These are phyloP conservation scores for Teunomyces gatunensis DNA, from an alignment of 805 yeast genomes.

Conservation along the genomic window DNA sequence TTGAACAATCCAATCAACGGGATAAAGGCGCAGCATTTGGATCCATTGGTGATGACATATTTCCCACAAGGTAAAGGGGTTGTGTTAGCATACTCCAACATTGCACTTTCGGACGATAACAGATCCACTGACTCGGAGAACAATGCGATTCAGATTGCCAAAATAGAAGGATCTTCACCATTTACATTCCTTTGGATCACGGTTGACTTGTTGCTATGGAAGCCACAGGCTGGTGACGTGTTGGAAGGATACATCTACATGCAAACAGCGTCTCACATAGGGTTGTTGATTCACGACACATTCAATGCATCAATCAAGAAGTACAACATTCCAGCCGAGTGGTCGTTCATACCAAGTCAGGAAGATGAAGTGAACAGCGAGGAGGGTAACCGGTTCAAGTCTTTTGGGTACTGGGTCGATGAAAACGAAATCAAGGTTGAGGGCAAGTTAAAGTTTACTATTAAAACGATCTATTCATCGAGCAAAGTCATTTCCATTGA, in stretches of 20 bases:
- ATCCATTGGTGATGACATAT: conserved; percentile 84
- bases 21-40: conserved; percentile 81
- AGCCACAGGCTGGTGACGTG: conserved; percentile 81
- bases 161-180: conserved; percentile 75
- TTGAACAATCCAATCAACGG: conserved; percentile 71
- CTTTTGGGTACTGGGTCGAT: conserved; percentile 88
- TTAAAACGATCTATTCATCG: conserved; percentile 68
- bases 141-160: conserved; percentile 50
- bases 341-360: conserved; percentile 83
- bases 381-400: conserved; percentile 33
- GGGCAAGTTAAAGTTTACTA: conserved; percentile 76
- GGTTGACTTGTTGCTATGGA: conserved; percentile 85
- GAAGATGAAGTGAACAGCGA: conserved; percentile 49
- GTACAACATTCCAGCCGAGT: conserved; percentile 76
- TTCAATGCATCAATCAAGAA: conserved; percentile 92
- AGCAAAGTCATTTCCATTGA: conserved; percentile 84
- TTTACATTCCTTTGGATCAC: conserved; percentile 85
- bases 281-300: conserved; percentile 85
- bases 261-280: conserved; percentile 95
- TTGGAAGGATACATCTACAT: conserved; percentile 86
- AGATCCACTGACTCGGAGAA: conserved; percentile 38
- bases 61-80: conserved; percentile 74
- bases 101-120: conserved; percentile 49
- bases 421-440: conserved; percentile 69
- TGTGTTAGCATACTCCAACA: conserved; percentile 72